Evolutionary conservation across 495 filamentous ascomycete species (phyloP).

Genomic region (Aspergillus ellipticus): DNA sequence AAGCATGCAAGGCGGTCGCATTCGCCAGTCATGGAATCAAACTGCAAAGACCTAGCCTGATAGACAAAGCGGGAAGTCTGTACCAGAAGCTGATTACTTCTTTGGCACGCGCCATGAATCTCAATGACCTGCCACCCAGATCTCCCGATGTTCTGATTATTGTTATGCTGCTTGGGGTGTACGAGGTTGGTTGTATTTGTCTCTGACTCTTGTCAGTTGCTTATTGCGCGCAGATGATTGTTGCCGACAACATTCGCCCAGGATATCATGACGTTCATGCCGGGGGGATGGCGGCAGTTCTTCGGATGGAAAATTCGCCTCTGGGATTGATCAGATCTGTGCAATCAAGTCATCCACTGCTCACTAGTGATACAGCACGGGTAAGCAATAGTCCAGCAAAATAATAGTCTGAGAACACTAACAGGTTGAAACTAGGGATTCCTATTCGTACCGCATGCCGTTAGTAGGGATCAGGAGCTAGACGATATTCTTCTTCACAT

Average conservation of each 20-base stretch:
- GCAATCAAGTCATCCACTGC: slow-evolving; percentile 10
- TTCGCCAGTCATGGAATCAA: slow-evolving; percentile 26
- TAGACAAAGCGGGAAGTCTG: slow-evolving; percentile 16
- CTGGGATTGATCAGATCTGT: slow-evolving; percentile 17
- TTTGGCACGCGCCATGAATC: slow-evolving; percentile 19
- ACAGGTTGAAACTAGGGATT: background rate
- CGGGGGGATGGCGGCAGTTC: slow-evolving; percentile 21
- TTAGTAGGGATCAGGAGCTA: slow-evolving; percentile 4
- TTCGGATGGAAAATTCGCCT: slow-evolving; percentile 18
- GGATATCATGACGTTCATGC: slow-evolving; percentile 25
- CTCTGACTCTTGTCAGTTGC: background rate
- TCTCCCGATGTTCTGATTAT: slow-evolving; percentile 18
- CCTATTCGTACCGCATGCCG: background rate
- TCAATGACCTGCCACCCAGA: background rate
- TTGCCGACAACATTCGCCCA: slow-evolving; percentile 12
- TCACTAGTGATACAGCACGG: background rate
- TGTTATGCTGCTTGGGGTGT: slow-evolving; percentile 23
- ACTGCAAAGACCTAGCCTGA: slow-evolving; percentile 20
- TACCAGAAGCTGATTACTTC: slow-evolving; percentile 26
- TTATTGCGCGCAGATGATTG: slow-evolving; percentile 20
- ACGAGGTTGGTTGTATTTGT: slow-evolving; percentile 20
- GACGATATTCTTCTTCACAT: slow-evolving; percentile 18
- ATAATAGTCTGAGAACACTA: background rate
- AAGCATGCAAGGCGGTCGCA: slow-evolving; percentile 26
- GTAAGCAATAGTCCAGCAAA: slow-evolving; percentile 1